phyloP scores from a whole-genome alignment of 192 early-diverging fungal genomes.

The Funneliformis mosseae region DNA sequence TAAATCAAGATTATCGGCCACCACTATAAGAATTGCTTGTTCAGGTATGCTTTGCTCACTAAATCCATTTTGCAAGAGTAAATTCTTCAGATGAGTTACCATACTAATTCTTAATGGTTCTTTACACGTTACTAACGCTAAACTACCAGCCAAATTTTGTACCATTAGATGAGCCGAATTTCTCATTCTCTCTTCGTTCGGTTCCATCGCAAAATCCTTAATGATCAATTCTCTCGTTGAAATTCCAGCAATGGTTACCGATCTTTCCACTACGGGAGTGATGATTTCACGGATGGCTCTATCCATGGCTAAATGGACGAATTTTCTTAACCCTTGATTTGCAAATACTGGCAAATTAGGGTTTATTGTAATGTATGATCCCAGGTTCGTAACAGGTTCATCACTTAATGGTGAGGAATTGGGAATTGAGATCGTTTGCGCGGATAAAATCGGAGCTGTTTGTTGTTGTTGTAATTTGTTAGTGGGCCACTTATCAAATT shows the following conservation, averaged over 20 bases:
- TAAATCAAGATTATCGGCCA: conserved; percentile 92
- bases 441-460: neutral
- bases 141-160: conserved; percentile 82
- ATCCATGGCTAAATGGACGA: conserved; percentile 88
- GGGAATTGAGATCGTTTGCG: neutral
- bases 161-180: conserved; percentile 95
- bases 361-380: conserved; percentile 75
- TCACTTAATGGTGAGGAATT: neutral
- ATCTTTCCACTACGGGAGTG: conserved; percentile 87
- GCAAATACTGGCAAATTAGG: conserved; percentile 79
- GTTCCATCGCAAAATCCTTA: conserved; percentile 96
- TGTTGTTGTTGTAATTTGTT: conserved; percentile 18
- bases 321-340: conserved; percentile 80
- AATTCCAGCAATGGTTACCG: conserved; percentile 90
- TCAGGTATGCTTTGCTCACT: conserved; percentile 81
- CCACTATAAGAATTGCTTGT: conserved; percentile 80
- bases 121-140: conserved; percentile 90
- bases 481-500: conserved; percentile 46
- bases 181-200: conserved; percentile 91
- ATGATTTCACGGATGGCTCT: conserved; percentile 88
- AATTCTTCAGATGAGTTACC: conserved; percentile 66
- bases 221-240: conserved; percentile 89
- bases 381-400: conserved; percentile 45
- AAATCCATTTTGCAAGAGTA: conserved; percentile 76
- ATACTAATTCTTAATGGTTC: conserved; percentile 90